Evolutionary conservation across 106 monocot genomes (phyloP), one percentile per base, ranked within the genome.

Genomic region (Agapanthus africanus): DNA sequence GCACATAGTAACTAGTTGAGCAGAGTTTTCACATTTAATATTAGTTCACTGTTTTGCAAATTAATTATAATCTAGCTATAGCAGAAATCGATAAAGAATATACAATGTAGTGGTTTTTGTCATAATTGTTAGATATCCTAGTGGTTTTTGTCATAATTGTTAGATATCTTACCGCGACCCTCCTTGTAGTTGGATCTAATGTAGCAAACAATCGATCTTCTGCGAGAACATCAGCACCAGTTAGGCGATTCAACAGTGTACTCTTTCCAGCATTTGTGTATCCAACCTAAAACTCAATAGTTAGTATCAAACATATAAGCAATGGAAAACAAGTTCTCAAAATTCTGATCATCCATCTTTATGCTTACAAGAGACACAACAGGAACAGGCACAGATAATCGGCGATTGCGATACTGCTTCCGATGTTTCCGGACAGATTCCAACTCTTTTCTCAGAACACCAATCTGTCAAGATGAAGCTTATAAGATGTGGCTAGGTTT

Each of bases 241-340:
- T 97, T 64, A 97, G 78, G 33, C 68, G 82, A 79, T 92, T 97
- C 74, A 97, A 79, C 1, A 97, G 80, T 71, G 97, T 90, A 70
- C 97, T 97, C 71, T 97, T 97, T 38, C 92, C 97, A 84, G 97
- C 97, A 85, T 97, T 97, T 52, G 97, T 97, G 36, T 97, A 97
- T 21, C 97, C 97, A 77, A 92, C 92, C 97, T 97, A 59, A 76
- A 69, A 51, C 39, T 66, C 54, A 14, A 70, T 28, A 27, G 40
- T 21, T 64, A 74, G 44, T 62, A 52, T 37, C 6, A 38, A 4
- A 73, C 21, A 22, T 21, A 6, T 64, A 22, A 7, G 62, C 33
- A 37, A 64, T 64, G 27, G 6, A 30, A 30, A 56, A 11, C 2
- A 56, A 56, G 28, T 30, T 56, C 4, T 56, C 18, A 70, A 11